Percentiles rank a stretch among this genome's conserved stretches.
phyloP scores from a whole-genome alignment of 2,329 filamentous ascomycete genomes.

The Alternaria atra region DNA sequence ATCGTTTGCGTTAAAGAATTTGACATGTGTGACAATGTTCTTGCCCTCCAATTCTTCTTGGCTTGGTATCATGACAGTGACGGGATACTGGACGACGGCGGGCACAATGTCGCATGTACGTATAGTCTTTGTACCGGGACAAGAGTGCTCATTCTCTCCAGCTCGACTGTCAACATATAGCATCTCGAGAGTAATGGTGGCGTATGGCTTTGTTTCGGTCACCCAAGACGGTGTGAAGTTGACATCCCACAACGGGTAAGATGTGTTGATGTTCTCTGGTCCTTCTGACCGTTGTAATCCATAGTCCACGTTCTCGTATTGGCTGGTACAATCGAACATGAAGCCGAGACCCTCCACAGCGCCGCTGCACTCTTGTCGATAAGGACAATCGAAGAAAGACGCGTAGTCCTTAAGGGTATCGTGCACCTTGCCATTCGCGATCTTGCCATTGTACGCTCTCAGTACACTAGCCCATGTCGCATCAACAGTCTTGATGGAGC shows the following conservation, averaged over 20 bases:
- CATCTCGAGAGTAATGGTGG: conserved; percentile 30
- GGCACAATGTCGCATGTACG: conserved; percentile 30
- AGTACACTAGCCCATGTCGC: conserved; percentile 28
- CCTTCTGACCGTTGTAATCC: conserved; percentile 21
- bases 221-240: conserved; percentile 24
- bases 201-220: conserved; percentile 19
- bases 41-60: conserved; percentile 28
- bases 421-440: conserved; percentile 36
- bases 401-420: conserved; percentile 20
- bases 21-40: conserved; percentile 36
- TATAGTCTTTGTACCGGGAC: conserved; percentile 25
- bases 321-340: conserved; percentile 26
- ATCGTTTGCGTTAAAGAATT: conserved; percentile 28
- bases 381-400: conserved; percentile 34
- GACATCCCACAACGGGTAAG: conserved; percentile 31
- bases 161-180: conserved; percentile 28
- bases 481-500: conserved; percentile 31
- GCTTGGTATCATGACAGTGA: conserved; percentile 36
- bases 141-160: conserved; percentile 16
- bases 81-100: conserved; percentile 30
- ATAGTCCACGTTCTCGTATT: conserved; percentile 26
- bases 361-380: conserved; percentile 31
- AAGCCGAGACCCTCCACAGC: conserved; percentile 27
- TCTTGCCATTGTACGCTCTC: conserved; percentile 32
- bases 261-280: conserved; percentile 2